These are phyloP conservation scores for Speleostelium caveatum DNA, from an alignment of 78 protist genomes.

Conservation along the genomic window DNA sequence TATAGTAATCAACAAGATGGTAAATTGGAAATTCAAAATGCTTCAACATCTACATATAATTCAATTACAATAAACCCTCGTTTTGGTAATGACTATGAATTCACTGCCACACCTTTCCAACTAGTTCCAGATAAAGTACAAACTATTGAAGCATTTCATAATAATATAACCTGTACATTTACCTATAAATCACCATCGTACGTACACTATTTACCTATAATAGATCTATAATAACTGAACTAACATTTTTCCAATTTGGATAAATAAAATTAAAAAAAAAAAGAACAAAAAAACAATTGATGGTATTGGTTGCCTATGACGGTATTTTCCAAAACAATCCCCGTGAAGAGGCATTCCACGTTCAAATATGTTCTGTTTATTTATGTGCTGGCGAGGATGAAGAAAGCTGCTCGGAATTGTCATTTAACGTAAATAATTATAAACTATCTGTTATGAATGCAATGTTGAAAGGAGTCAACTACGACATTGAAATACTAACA, in stretches of 20 bases:
- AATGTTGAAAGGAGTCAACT: too few relatives aligned
- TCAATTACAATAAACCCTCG: neutral
- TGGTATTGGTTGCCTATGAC: neutral
- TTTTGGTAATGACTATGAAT: neutral
- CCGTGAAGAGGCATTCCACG: neutral
- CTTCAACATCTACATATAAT: neutral
- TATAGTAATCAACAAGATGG: neutral
- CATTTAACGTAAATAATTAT: too few relatives aligned
- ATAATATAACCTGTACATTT: neutral
- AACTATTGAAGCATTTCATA: neutral
- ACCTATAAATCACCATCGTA: neutral
- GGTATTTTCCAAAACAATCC: too few relatives aligned
- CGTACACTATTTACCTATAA: too few relatives aligned
- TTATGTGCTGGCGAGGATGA: neutral
- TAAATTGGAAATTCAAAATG: neutral
- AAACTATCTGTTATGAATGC: too few relatives aligned
- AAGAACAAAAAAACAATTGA: too few relatives aligned
- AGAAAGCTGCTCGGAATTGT: neutral
- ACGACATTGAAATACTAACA: too few relatives aligned
- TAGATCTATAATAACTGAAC: too few relatives aligned
- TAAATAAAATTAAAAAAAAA: neutral
- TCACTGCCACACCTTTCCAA: constrained; percentile 10
- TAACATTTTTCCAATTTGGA: too few relatives aligned
- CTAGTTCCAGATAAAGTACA: neutral
- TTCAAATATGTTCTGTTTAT: constrained; percentile 22